Base-by-base conservation (phyloP, 306 rosid genomes). In the Myrica gale region DNA sequence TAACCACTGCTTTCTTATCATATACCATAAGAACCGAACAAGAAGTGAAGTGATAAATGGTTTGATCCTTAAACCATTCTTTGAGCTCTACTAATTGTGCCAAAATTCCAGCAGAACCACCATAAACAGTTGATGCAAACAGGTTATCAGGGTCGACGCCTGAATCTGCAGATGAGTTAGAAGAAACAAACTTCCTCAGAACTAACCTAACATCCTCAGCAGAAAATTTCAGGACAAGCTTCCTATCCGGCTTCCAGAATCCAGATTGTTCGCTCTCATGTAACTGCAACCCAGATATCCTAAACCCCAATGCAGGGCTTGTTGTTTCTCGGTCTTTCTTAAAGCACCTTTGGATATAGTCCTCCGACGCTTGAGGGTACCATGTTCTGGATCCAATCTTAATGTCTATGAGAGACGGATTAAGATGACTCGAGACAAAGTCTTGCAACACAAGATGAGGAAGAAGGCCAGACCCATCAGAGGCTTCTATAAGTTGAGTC, bases 351-450 rank as follows among this genome's bases (percentile, higher is more conserved):
- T n/a, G 8, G 61, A 91, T 81, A 57, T 94, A 94, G 5, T 85
- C 89, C 48, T 87, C 88, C 43, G 93, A 68, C 43, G 90, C 91
- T 60, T 82, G 68, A 0, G 87, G 93, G 55, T 85, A 20, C 97
- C 98, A 92, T 44, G 98, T 94, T 32, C 98, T 85, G 23, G 93
- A 78, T 43, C 98, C 97, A 44, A 94, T 92, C 62, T 94, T 94
- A 48, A 89, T n/a, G 70, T 94, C 98, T 13, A 87, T 47, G 5
- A 94, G 42, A 9, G 89, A 80, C 6, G 96, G 96, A 47, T 82
- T 81, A 11, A 0, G 0, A 43, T 37, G 79, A 48, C 6, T 19
- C 0, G 75, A 72, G 63, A 77, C 60, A 48, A 91, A 21, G 66
- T 94, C 90, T 73, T 90, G 71, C 79, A 94, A 63, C 16, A 86